These are phyloP conservation scores for Phyllosticta citrichinensis DNA, from an alignment of 2,329 filamentous ascomycete genomes.

Conservation along the genomic window DNA sequence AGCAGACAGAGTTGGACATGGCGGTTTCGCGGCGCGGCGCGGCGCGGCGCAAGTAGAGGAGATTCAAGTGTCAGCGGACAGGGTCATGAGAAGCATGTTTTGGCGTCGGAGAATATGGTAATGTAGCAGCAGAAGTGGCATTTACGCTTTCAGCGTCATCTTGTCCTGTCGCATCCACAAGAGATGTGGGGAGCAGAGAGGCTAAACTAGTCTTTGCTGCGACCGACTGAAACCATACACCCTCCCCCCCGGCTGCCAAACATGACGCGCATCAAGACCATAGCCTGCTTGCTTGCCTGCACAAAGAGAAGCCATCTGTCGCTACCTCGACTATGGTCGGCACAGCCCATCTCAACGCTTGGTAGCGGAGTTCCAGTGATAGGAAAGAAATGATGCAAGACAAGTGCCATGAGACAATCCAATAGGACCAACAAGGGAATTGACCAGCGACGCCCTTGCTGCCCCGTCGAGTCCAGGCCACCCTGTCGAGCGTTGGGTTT, in stretches of 20 bases:
- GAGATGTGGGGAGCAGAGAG: neutral
- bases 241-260: neutral
- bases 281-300: neutral
- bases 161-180: neutral
- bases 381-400: neutral
- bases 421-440: neutral
- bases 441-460: neutral
- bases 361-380: neutral
- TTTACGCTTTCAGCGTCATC: neutral
- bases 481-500: neutral
- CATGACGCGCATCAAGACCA: neutral
- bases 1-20: neutral
- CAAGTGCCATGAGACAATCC: neutral
- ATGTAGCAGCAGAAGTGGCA: too few relatives aligned
- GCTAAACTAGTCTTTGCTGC: neutral
- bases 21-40: neutral
- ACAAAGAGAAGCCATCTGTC: neutral
- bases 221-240: neutral
- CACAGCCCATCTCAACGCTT: neutral
- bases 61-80: neutral
- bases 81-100: neutral
- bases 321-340: neutral
- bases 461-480: neutral
- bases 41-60: neutral
- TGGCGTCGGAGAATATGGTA: too few relatives aligned